These are phyloP conservation scores for Platanthera guangdongensis DNA, from an alignment of 106 monocot species.

Conservation along the genomic window DNA sequence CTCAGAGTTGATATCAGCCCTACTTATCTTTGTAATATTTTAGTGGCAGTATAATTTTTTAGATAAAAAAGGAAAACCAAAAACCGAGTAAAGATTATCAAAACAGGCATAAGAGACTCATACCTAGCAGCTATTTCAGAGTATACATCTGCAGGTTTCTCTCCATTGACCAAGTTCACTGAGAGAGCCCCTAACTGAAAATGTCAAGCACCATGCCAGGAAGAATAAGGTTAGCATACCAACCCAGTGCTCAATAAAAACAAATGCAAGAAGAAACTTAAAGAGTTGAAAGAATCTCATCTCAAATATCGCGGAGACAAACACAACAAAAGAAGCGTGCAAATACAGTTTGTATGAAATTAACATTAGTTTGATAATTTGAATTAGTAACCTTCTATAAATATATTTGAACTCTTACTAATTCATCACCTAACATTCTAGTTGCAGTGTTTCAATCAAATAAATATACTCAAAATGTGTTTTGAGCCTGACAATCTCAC, in stretches of 20 bases:
- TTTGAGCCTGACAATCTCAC: too few species aligned
- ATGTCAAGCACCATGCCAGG: not conserved
- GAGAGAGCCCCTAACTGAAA: slow-evolving; percentile 8
- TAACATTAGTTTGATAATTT: too few species aligned
- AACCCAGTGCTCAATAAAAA: not conserved
- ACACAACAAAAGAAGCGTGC: not conserved
- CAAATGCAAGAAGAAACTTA: not conserved
- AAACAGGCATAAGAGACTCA: not conserved
- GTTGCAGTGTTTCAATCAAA: too few species aligned
- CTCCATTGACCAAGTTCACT: slow-evolving; percentile 11
- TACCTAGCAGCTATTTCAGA: slow-evolving; percentile 17
- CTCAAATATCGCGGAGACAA: not conserved
- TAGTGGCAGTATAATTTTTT: not conserved
- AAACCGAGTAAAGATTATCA: not conserved
- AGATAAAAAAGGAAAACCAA: not conserved
- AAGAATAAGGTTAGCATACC: slow-evolving; percentile 1
- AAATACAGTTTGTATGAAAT: too few species aligned
- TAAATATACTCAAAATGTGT: too few species aligned
- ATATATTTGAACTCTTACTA: too few species aligned
- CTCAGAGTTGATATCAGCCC: too few species aligned
- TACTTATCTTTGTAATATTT: too few species aligned
- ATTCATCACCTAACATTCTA: too few species aligned
- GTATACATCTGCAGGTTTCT: slow-evolving; percentile 16
- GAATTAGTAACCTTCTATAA: too few species aligned
- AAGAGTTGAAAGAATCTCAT: not conserved